phyloP scores from a whole-genome alignment of 2,329 filamentous ascomycete genomes.

The Pseudovirgaria hyperparasitica region DNA sequence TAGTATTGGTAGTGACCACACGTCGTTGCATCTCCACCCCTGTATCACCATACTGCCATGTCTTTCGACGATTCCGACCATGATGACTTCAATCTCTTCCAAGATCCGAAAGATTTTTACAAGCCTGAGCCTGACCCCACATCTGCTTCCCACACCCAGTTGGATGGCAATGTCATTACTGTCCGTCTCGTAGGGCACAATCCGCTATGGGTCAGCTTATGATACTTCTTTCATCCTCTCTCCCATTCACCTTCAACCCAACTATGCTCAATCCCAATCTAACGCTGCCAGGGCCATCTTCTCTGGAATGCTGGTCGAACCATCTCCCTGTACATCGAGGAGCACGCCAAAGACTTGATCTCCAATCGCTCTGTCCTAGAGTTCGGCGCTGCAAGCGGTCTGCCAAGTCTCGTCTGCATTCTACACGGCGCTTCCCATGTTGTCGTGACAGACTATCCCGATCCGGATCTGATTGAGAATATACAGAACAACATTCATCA shows the following conservation, averaged over 20 bases:
- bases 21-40: no score
- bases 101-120: slow-evolving; percentile 72
- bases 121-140: slow-evolving; percentile 65
- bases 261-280: no score
- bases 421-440: slow-evolving; percentile 52
- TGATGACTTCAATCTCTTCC: slow-evolving; percentile 47
- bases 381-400: slow-evolving; percentile 75
- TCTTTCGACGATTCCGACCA: slow-evolving; percentile 20
- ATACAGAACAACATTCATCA: slow-evolving; percentile 62
- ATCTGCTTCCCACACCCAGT: slow-evolving; percentile 56
- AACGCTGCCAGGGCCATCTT: slow-evolving; percentile 51
- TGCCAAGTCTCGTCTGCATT: slow-evolving; percentile 69
- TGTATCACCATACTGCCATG: no score
- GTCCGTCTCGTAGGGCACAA: slow-evolving; percentile 77
- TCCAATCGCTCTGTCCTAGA: slow-evolving; percentile 62
- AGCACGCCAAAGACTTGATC: slow-evolving; percentile 48
- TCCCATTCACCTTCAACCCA: background rate
- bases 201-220: slow-evolving; percentile 58
- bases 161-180: slow-evolving; percentile 50
- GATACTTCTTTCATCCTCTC: slow-evolving; percentile 1
- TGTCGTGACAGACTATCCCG: slow-evolving; percentile 82
- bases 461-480: slow-evolving; percentile 68
- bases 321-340: slow-evolving; percentile 66
- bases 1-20: no score
- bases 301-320: slow-evolving; percentile 85